These are phyloP conservation scores for Flaveria trinervia DNA, from an alignment of 129 eudicot genomes.

Conservation along the genomic window DNA sequence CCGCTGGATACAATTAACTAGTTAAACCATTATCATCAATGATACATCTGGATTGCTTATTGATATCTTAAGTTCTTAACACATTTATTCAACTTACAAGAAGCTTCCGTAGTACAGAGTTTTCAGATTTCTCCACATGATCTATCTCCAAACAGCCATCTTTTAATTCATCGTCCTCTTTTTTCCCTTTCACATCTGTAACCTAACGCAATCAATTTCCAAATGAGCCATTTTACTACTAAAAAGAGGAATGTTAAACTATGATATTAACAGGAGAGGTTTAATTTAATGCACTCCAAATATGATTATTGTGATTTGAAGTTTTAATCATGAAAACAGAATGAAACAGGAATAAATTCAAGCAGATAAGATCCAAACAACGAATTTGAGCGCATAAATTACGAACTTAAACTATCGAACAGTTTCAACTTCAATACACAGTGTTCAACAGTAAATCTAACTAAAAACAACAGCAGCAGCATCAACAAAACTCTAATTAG, in stretches of 20 bases:
- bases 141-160: conserved; percentile 39
- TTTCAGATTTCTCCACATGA: conserved; percentile 57
- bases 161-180: conserved; percentile 30
- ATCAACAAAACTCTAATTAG: background rate
- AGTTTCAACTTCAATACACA: background rate
- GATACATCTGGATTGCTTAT: conserved; percentile 30
- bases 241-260: background rate
- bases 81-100: conserved; percentile 76
- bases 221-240: background rate
- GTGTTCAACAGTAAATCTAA: background rate
- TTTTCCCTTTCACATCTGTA: conserved; percentile 37
- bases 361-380: background rate
- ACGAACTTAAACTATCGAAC: background rate
- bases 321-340: background rate
- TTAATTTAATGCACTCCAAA: background rate
- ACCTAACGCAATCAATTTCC: conserved; percentile 34
- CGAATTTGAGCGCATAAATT: background rate
- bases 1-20: conserved; percentile 56
- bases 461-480: background rate
- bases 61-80: conserved; percentile 26
- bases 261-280: background rate
- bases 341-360: background rate
- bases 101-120: conserved; percentile 79
- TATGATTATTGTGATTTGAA: background rate
- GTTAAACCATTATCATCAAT: conserved; percentile 19